Evolutionary conservation across 1,139 yeast genomes (phyloP).

Genomic region (Nakaseomyces delphensis): DNA sequence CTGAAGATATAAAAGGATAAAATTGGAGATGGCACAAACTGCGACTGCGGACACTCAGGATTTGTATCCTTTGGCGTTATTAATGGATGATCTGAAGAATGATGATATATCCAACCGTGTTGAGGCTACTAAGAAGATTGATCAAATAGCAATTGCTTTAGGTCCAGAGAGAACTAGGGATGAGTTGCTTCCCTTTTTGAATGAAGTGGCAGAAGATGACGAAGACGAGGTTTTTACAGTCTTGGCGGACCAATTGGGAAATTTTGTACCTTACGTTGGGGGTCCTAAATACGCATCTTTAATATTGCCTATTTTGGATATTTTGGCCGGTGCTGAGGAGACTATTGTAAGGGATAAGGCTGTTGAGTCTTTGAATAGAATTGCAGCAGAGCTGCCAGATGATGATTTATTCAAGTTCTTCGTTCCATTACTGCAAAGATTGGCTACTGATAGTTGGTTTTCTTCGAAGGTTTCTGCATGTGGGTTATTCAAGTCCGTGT

Average conservation of each 20-base stretch:
- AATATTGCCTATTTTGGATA: conserved; percentile 73
- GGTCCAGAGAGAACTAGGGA: conserved; percentile 89
- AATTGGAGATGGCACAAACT: not conserved
- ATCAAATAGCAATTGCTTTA: conserved; percentile 88
- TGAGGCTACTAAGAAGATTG: conserved; percentile 89
- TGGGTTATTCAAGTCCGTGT: conserved; percentile 71
- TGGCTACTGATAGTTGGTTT: conserved; percentile 91
- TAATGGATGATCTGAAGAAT: conserved; percentile 93
- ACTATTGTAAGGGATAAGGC: conserved; percentile 95
- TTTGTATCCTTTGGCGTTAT: conserved; percentile 85
- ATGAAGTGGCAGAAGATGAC: conserved; percentile 91
- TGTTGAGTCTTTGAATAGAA: conserved; percentile 68
- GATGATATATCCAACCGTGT: conserved; percentile 92
- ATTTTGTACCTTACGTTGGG: conserved; percentile 79
- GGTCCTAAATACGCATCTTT: conserved; percentile 72
- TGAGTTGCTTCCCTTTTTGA: conserved; percentile 83
- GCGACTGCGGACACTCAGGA: conserved; percentile 34
- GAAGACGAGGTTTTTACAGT: conserved; percentile 97
- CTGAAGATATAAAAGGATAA: not conserved
- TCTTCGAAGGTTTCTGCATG: conserved; percentile 87
- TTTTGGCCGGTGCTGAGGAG: conserved; percentile 92
- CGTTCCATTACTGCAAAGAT: conserved; percentile 65
- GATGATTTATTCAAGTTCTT: conserved; percentile 61
- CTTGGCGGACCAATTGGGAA: conserved; percentile 82
- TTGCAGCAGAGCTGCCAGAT: conserved; percentile 54